A percentile compares a stretch with the other conserved stretches of the same genome.
Evolutionary conservation across 495 filamentous ascomycete species (phyloP).

Genomic region (Penicillium waksmanii): DNA sequence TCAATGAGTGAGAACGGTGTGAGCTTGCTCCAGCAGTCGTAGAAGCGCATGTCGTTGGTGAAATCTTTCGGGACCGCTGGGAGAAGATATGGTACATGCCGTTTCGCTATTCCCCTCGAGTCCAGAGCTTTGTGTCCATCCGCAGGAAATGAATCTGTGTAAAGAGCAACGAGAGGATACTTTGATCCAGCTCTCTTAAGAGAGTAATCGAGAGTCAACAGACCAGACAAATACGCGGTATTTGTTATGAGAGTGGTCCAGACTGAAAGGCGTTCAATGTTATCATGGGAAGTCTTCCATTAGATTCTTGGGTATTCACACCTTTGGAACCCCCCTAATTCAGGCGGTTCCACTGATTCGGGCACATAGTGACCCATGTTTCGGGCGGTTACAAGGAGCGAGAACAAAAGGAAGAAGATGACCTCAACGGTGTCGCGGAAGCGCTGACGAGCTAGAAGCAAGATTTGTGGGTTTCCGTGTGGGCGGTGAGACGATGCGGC

Average conservation of each 20-base stretch:
- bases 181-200: conserved; percentile 59
- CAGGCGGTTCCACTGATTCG: not conserved
- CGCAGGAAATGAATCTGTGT: conserved; percentile 69
- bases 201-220: conserved; percentile 71
- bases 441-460: not conserved
- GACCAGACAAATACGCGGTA: conserved; percentile 70
- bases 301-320: not conserved
- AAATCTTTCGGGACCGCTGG: conserved; percentile 61
- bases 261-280: conserved; percentile 40
- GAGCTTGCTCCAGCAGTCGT: conserved; percentile 87
- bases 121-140: conserved; percentile 67
- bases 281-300: not conserved
- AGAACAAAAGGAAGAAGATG: not conserved
- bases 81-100: conserved; percentile 64
- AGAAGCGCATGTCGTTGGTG: conserved; percentile 70
- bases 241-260: conserved; percentile 85
- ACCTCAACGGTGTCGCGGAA: not conserved
- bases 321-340: not conserved
- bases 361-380: not conserved
- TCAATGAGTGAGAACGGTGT: conserved; percentile 69
- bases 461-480: not conserved
- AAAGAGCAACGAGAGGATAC: conserved; percentile 77
- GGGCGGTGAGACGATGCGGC: too few relatives aligned
- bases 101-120: conserved; percentile 62
- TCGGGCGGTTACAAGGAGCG: not conserved